phyloP scores from a whole-genome alignment of 352 stramenopile genomes.

The Blastocystis sp. region DNA sequence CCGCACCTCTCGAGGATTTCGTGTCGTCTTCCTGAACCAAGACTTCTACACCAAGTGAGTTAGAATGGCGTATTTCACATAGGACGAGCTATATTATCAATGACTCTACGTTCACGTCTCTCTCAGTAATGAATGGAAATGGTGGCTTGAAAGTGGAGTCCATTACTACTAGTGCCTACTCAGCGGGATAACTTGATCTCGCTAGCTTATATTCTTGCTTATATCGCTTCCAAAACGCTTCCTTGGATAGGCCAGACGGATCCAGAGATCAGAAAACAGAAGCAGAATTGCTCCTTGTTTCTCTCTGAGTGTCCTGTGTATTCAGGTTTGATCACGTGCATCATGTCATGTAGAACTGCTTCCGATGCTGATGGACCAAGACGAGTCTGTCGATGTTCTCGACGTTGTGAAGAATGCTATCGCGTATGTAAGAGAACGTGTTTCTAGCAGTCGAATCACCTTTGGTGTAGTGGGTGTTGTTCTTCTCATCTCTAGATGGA shows the following conservation, averaged over 20 bases:
- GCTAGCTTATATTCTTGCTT: constrained; percentile 2
- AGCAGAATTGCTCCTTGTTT: background rate
- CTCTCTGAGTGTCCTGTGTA: background rate
- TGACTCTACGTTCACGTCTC: constrained; percentile 29
- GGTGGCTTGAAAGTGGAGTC: background rate
- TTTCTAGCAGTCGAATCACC: background rate
- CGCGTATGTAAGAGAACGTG: background rate
- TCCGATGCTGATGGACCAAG: background rate
- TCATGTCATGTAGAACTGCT: background rate
- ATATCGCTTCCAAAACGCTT: background rate
- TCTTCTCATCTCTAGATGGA: background rate
- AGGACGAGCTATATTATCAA: constrained; percentile 15
- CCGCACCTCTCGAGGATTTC: background rate
- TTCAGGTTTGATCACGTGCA: background rate
- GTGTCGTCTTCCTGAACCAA: constrained; percentile 21
- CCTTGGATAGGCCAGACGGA: background rate
- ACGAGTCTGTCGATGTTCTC: background rate
- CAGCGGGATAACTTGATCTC: constrained; percentile 7
- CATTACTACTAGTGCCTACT: background rate
- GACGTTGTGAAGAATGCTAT: background rate
- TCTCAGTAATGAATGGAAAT: constrained; percentile 13
- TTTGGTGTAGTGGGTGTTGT: background rate
- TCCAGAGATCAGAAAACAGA: background rate
- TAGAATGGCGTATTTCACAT: background rate
- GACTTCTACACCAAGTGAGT: background rate